phyloP scores from a whole-genome alignment of 176 grass and related monocot species.

The Avena atlantica region DNA sequence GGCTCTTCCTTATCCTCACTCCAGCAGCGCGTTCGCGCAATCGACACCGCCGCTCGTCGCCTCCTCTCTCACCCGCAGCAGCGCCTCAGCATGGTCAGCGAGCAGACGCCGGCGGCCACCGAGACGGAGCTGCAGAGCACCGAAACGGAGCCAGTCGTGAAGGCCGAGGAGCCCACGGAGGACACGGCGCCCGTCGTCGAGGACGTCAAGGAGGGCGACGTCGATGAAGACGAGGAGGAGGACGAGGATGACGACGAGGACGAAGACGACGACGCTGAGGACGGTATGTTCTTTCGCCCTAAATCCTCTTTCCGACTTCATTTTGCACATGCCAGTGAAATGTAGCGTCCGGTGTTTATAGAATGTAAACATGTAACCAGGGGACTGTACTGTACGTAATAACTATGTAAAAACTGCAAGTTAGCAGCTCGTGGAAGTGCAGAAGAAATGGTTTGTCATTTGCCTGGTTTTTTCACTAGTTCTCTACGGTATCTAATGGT shows the following conservation, averaged over 20 bases:
- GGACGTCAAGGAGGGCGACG: constrained; percentile 73
- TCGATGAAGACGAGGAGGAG: constrained; percentile 37
- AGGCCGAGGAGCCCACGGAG: constrained; percentile 41
- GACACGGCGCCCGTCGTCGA: constrained; percentile 71
- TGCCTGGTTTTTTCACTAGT: too few species aligned
- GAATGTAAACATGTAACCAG: too few species aligned
- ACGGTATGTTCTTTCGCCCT: background rate
- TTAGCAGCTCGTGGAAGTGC: too few species aligned
- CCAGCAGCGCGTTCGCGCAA: background rate
- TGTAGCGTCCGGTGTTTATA: too few species aligned
- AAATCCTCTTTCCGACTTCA: too few species aligned
- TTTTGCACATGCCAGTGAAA: too few species aligned
- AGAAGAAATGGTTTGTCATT: too few species aligned
- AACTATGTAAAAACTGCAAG: too few species aligned
- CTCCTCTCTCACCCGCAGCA: background rate
- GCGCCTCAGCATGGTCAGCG: constrained; percentile 47
- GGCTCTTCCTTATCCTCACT: constrained; percentile 47
- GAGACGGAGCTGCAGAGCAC: constrained; percentile 41
- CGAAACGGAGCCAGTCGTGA: constrained; percentile 17
- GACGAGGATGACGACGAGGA: constrained; percentile 53
- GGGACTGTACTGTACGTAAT: too few species aligned
- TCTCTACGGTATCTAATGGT: too few species aligned
- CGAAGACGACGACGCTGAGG: constrained; percentile 35
- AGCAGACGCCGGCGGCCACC: constrained; percentile 41
- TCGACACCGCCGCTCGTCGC: constrained; percentile 11